A percentile compares a stretch with the other conserved stretches of the same genome.
These are phyloP conservation scores for Sordariomycetes sp. DNA, from an alignment of 2,329 filamentous ascomycete species.

Conservation along the genomic window DNA sequence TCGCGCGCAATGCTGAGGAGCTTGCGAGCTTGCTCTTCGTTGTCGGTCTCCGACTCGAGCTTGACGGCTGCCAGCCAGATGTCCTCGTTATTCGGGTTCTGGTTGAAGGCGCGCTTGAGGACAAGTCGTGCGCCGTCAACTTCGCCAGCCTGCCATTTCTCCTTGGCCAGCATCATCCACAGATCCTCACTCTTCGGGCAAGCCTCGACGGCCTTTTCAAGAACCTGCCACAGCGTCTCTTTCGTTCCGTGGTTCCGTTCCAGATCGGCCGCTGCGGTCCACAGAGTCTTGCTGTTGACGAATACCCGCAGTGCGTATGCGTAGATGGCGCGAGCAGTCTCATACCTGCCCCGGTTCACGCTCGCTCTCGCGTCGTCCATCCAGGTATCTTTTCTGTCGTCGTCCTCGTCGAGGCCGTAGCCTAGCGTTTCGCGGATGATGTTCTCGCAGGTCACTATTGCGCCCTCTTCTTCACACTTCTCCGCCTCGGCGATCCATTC, in stretches of 20 bases:
- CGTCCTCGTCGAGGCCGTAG: constrained; percentile 89
- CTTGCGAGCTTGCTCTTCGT: constrained; percentile 72
- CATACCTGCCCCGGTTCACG: constrained; percentile 73
- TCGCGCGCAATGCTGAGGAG: constrained; percentile 75
- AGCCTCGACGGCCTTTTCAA: constrained; percentile 89
- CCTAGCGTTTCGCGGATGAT: constrained; percentile 91
- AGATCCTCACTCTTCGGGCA: constrained; percentile 85
- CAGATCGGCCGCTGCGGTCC: constrained; percentile 83
- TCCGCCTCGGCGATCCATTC: constrained; percentile 96
- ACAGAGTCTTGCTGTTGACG: constrained; percentile 76
- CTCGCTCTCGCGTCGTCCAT: constrained; percentile 83
- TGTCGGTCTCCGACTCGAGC: constrained; percentile 82
- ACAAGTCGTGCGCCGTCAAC: constrained; percentile 81
- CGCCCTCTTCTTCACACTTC: constrained; percentile 87
- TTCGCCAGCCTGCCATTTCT: constrained; percentile 85
- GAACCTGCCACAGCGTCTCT: constrained; percentile 72
- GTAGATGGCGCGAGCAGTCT: constrained; percentile 89
- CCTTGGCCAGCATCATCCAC: constrained; percentile 93
- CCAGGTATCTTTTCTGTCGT: constrained; percentile 93
- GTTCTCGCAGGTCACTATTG: constrained; percentile 73
- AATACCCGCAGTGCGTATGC: constrained; percentile 86
- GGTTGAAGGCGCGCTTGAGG: constrained; percentile 81
- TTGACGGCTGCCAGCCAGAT: constrained; percentile 97
- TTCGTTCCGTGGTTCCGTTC: constrained; percentile 83
- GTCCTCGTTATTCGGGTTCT: constrained; percentile 94